phyloP scores from a whole-genome alignment of 2,329 filamentous ascomycete species.

The Fusarium sp. region DNA sequence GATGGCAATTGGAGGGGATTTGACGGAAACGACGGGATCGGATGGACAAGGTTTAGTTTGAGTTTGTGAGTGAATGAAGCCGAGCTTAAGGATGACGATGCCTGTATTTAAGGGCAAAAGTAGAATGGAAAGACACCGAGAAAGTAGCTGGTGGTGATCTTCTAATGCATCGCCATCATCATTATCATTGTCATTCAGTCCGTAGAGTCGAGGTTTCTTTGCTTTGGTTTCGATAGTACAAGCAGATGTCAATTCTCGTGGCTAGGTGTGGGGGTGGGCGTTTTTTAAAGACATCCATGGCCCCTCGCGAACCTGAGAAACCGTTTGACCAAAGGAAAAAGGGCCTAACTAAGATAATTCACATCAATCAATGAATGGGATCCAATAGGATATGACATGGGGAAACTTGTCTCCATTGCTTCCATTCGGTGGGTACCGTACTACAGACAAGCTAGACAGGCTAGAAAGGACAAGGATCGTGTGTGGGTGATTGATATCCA shows the following conservation, averaged over 20 bases:
- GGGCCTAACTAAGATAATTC: conserved; percentile 10
- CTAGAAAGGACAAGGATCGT: background rate
- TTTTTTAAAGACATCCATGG: conserved; percentile 34
- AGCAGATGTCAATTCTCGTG: conserved; percentile 14
- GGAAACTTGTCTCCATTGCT: conserved; percentile 31
- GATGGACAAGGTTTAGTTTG: conserved; percentile 41
- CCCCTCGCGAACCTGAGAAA: conserved; percentile 35
- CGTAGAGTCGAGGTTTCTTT: conserved; percentile 8
- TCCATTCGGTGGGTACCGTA: conserved; percentile 25
- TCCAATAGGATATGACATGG: conserved; percentile 27
- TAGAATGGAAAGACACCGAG: background rate
- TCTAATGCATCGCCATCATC: background rate
- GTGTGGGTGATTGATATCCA: conserved; percentile 19
- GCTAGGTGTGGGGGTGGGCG: conserved; percentile 28
- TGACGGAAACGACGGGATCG: conserved; percentile 43
- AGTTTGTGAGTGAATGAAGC: conserved; percentile 9
- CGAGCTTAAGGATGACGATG: conserved; percentile 28
- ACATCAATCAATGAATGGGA: conserved; percentile 11
- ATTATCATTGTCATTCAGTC: background rate
- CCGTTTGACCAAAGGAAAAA: conserved; percentile 23
- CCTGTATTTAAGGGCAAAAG: background rate
- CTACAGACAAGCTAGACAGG: conserved; percentile 5
- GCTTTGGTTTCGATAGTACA: conserved; percentile 1
- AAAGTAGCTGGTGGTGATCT: background rate
- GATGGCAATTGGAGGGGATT: conserved; percentile 31